Percentiles rank a stretch among this genome's conserved stretches.
phyloP scores from a whole-genome alignment of 345 rosid genomes.

The Viola odorata region DNA sequence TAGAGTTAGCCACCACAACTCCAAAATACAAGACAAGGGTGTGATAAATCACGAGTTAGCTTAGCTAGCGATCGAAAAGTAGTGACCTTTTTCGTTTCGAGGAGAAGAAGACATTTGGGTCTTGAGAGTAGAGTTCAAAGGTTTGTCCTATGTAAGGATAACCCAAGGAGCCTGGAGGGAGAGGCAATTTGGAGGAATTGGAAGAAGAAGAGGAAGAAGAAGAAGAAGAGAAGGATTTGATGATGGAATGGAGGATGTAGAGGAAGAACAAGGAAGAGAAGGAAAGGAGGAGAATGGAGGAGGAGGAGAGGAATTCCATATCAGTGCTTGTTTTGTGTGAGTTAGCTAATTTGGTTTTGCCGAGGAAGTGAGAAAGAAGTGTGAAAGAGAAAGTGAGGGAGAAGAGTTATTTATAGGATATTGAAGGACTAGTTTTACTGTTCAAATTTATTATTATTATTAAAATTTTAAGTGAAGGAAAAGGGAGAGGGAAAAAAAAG shows the following conservation, averaged over 20 bases:
- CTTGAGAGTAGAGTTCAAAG: slow-evolving; percentile 77
- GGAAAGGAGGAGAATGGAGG: slow-evolving; percentile 9
- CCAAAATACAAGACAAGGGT: neutral
- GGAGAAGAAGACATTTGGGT: slow-evolving; percentile 81
- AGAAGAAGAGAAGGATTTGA: slow-evolving; percentile 21
- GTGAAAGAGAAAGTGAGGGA: slow-evolving; percentile 20
- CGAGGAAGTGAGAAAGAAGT: neutral
- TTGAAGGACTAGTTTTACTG: neutral
- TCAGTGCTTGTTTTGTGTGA: neutral
- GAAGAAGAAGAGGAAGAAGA: neutral
- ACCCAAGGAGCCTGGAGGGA: slow-evolving; percentile 85
- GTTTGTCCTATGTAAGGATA: slow-evolving; percentile 88
- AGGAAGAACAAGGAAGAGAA: slow-evolving; percentile 26
- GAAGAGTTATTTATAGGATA: slow-evolving; percentile 30
- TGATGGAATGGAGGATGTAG: slow-evolving; percentile 25
- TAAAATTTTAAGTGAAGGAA: too few relatives aligned
- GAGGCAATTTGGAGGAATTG: slow-evolving; percentile 31
- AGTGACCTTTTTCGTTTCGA: slow-evolving; percentile 51
- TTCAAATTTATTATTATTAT: too few relatives aligned
- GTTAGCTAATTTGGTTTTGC: neutral
- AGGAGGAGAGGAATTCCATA: slow-evolving; percentile 31
- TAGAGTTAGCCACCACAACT: too few relatives aligned
- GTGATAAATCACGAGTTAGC: too few relatives aligned
- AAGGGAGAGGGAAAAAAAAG: too few relatives aligned
- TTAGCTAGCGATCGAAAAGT: neutral